Percentiles rank a stretch among this genome's conserved stretches.
phyloP scores from a whole-genome alignment of 2,329 filamentous ascomycete species.

The Claviceps africana region DNA sequence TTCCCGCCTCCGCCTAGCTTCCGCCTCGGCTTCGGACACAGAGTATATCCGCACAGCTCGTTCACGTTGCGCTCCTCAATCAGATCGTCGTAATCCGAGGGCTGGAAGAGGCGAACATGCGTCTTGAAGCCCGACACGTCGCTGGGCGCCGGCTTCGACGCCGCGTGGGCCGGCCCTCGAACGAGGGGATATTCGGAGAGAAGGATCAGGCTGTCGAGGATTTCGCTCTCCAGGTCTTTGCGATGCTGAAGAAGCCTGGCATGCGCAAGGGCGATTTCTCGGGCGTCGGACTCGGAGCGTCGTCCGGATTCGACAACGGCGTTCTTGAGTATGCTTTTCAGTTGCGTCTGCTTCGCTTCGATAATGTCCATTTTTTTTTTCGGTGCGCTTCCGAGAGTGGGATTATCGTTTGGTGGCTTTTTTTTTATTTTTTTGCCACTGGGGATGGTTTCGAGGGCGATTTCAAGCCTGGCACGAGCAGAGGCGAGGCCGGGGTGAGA shows the following conservation, averaged over 20 bases:
- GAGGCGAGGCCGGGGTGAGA: too few relatives aligned
- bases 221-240: slow-evolving; percentile 61
- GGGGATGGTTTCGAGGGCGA: neutral
- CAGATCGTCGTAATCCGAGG: slow-evolving; percentile 76
- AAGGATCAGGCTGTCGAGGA: slow-evolving; percentile 56
- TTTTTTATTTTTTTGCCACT: too few relatives aligned
- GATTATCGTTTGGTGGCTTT: too few relatives aligned
- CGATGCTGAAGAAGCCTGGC: slow-evolving; percentile 70
- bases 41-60: slow-evolving; percentile 65
- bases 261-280: slow-evolving; percentile 63
- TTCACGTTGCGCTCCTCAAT: slow-evolving; percentile 81
- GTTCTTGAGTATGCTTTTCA: slow-evolving; percentile 50
- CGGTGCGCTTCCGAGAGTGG: too few relatives aligned
- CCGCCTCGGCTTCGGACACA: slow-evolving; percentile 56
- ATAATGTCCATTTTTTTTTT: slow-evolving; percentile 10
- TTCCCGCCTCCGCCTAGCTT: slow-evolving; percentile 42
- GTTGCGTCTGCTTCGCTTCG: slow-evolving; percentile 18
- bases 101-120: slow-evolving; percentile 62
- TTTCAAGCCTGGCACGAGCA: neutral
- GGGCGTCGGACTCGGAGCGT: slow-evolving; percentile 24
- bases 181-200: slow-evolving; percentile 47
- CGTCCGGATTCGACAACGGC: slow-evolving; percentile 11
- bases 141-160: slow-evolving; percentile 36
- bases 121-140: slow-evolving; percentile 54
- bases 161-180: slow-evolving; percentile 17